A percentile compares a stretch with the other conserved stretches of the same genome.
These are phyloP conservation scores for Tripterygium wilfordii DNA, from an alignment of 177 flowering plant species.

Conservation along the genomic window DNA sequence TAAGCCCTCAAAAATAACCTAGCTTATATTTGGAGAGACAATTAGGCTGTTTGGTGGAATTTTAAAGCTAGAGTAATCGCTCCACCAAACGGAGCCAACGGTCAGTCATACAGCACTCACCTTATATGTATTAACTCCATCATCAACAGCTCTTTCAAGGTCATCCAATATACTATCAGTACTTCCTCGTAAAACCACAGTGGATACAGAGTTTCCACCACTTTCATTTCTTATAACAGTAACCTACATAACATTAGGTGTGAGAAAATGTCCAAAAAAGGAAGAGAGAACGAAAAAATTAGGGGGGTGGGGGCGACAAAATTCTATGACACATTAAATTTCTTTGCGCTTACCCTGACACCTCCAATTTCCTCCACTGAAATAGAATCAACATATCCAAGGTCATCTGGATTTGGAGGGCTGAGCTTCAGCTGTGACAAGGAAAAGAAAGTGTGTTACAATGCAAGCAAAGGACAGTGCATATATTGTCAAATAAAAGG, in stretches of 20 bases:
- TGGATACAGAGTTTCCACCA: slow-evolving; percentile 84
- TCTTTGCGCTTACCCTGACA: slow-evolving; percentile 47
- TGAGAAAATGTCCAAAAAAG: not conserved
- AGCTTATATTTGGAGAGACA: too few species aligned
- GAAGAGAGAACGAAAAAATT: not conserved
- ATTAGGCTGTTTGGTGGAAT: too few species aligned
- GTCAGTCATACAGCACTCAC: slow-evolving; percentile 21
- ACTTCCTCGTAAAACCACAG: slow-evolving; percentile 88
- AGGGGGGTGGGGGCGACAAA: not conserved
- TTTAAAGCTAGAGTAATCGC: too few species aligned
- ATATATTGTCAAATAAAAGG: not conserved
- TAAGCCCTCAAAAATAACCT: too few species aligned
- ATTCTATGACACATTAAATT: not conserved
- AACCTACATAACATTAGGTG: slow-evolving; percentile 39
- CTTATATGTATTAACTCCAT: slow-evolving; percentile 96
- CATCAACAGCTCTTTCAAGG: slow-evolving; percentile 99
- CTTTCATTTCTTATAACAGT: slow-evolving; percentile 87
- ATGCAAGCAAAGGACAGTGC: slow-evolving; percentile 1
- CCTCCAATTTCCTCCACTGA: slow-evolving; percentile 98
- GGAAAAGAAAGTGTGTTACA: slow-evolving; percentile 6
- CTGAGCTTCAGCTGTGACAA: slow-evolving; percentile 82
- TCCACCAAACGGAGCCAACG: not conserved
- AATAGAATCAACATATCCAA: slow-evolving; percentile 84
- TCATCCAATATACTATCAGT: slow-evolving; percentile 98
- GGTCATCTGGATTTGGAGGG: slow-evolving; percentile 78